Percentiles rank a stretch among this genome's conserved stretches.
These are phyloP conservation scores for Leptodontidium sp. DNA, from an alignment of 2,329 filamentous ascomycete genomes.

Conservation along the genomic window DNA sequence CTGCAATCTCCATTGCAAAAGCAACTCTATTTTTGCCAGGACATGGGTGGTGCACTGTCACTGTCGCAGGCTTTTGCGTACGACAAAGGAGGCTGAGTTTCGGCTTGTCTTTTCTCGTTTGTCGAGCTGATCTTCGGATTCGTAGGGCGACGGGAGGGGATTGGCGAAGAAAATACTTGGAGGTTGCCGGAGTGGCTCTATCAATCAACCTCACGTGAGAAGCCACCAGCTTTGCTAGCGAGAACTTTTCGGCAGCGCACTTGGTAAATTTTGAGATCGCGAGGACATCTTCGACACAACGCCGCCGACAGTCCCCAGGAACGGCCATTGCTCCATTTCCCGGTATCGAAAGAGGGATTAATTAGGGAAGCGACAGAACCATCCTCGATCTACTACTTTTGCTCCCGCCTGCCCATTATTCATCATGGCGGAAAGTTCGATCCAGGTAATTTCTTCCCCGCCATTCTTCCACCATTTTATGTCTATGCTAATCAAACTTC, in stretches of 20 bases:
- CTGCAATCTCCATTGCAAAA: slow-evolving; percentile 12
- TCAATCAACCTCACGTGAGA: background rate
- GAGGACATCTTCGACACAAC: background rate
- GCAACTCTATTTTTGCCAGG: slow-evolving; percentile 22
- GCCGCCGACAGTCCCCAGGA: background rate
- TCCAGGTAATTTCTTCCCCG: slow-evolving; percentile 44
- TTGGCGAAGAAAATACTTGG: background rate
- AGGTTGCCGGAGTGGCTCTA: background rate
- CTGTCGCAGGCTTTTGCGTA: slow-evolving; percentile 7
- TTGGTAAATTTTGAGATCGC: slow-evolving; percentile 2
- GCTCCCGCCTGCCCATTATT: background rate
- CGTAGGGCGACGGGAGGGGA: background rate
- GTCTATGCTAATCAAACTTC: slow-evolving; percentile 29
- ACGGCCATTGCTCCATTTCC: slow-evolving; percentile 1
- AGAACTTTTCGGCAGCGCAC: slow-evolving; percentile 11
- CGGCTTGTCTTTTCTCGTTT: background rate
- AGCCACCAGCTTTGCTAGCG: background rate
- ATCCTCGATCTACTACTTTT: background rate
- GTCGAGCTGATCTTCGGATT: background rate
- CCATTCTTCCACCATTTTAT: slow-evolving; percentile 28
- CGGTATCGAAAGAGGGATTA: background rate
- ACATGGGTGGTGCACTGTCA: background rate
- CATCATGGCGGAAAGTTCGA: slow-evolving; percentile 46
- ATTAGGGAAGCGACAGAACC: background rate
- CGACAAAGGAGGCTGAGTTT: slow-evolving; percentile 20